Percentiles rank a stretch among this genome's conserved stretches.
phyloP scores from a whole-genome alignment of 202 grass and related monocot genomes.

The Elaeis oleifera region DNA sequence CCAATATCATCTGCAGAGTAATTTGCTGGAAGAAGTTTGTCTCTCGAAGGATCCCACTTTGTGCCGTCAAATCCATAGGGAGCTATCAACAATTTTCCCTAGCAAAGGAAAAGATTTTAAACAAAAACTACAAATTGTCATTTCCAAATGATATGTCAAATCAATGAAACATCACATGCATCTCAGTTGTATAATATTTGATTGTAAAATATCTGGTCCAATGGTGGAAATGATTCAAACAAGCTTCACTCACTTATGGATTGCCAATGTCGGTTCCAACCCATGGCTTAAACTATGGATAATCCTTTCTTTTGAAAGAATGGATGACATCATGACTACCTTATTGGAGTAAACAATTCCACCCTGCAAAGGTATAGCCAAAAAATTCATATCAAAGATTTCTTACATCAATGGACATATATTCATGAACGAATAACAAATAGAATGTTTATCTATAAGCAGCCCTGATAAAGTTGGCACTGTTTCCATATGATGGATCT shows the following conservation, averaged over 20 bases:
- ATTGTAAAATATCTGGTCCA: no score
- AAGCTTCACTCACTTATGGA: constrained; percentile 35
- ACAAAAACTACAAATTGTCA: constrained; percentile 1
- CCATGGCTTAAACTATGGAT: constrained; percentile 35
- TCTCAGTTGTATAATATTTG: no score
- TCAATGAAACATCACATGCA: no score
- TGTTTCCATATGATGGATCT: no score
- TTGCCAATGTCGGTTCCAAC: constrained; percentile 45
- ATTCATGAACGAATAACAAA: background rate
- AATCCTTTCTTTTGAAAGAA: constrained; percentile 25
- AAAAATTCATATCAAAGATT: constrained; percentile 1
- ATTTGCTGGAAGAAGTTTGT: constrained; percentile 36
- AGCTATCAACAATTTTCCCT: constrained; percentile 45
- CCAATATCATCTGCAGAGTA: constrained; percentile 46
- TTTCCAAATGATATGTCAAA: no score
- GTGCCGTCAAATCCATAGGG: constrained; percentile 44
- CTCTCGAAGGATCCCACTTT: constrained; percentile 44
- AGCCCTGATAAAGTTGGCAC: no score
- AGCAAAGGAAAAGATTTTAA: background rate
- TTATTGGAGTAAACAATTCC: constrained; percentile 66
- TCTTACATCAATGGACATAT: background rate
- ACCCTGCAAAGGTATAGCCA: constrained; percentile 34
- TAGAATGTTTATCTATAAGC: no score
- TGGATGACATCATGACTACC: constrained; percentile 44
- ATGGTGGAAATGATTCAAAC: background rate